Evolutionary conservation across 1,284 basidiomycete genomes (phyloP).

Genomic region (Dichomitus squalens): DNA sequence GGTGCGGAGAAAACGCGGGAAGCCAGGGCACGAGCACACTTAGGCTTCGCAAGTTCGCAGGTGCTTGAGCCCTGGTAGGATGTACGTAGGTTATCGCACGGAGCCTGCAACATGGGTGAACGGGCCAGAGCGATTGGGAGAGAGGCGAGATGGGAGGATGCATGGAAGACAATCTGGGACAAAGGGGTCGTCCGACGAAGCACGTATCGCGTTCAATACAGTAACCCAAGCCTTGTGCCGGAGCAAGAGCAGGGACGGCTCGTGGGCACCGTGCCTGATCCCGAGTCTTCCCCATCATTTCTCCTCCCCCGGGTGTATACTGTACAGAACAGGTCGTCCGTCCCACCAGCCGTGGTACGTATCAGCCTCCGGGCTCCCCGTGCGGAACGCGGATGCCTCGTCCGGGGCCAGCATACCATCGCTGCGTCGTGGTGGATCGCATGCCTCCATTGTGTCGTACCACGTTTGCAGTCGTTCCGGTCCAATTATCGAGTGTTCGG

Average conservation of each 20-base stretch:
- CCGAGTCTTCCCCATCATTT: background rate
- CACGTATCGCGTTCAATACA: background rate
- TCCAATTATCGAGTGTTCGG: too few relatives aligned
- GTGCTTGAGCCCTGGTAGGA: background rate
- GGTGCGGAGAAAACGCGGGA: background rate
- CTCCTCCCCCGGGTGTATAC: background rate
- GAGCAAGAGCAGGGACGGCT: constrained; percentile 6
- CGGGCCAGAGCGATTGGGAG: background rate
- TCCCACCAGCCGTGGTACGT: background rate
- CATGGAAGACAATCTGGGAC: constrained; percentile 8
- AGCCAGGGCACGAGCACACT: background rate
- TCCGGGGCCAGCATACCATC: background rate
- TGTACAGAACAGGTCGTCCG: background rate
- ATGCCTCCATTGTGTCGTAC: too few relatives aligned
- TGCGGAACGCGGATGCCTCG: background rate
- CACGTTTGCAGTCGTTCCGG: too few relatives aligned
- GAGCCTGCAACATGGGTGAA: background rate
- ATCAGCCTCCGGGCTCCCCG: background rate
- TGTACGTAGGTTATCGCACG: background rate
- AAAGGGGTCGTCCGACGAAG: background rate
- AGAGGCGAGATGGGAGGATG: constrained; percentile 8
- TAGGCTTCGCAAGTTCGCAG: background rate
- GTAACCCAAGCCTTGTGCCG: too few relatives aligned
- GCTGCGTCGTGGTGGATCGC: too few relatives aligned
- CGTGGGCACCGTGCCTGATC: constrained; percentile 13